Evolutionary conservation across 225 moss, liverwort and hornwort genomes (phyloP).

Genomic region (Neckera pumila): DNA sequence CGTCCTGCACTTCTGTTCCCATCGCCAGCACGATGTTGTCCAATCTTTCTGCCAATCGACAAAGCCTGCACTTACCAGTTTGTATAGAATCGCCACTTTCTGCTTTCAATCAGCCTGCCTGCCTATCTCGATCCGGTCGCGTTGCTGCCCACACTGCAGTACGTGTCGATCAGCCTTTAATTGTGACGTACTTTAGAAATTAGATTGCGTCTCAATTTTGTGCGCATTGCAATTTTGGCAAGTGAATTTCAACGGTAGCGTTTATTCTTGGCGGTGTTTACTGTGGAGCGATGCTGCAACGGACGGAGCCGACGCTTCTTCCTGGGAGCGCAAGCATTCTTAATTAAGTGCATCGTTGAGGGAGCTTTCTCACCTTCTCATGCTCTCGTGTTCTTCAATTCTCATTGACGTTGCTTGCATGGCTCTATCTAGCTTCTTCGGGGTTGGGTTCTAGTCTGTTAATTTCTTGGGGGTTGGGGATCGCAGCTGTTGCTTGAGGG

Average conservation of each 20-base stretch:
- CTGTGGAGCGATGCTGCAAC: neutral
- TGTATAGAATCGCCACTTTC: neutral
- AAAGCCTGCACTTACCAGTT: neutral
- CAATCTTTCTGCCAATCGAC: neutral
- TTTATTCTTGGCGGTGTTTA: neutral
- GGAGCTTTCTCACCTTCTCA: neutral
- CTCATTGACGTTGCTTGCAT: neutral
- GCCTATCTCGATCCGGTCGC: neutral
- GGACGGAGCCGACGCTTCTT: neutral
- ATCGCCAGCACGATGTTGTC: neutral
- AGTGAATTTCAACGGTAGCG: no score
- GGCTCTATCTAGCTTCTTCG: neutral
- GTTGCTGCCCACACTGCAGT: neutral
- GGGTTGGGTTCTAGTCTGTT: no score
- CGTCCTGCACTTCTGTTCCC: neutral
- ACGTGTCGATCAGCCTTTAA: neutral
- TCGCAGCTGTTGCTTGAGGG: neutral
- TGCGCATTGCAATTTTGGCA: neutral
- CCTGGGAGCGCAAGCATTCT: neutral
- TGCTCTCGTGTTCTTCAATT: neutral
- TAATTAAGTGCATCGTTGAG: neutral
- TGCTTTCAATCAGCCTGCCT: neutral
- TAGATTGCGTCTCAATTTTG: neutral
- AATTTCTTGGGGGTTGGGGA: neutral
- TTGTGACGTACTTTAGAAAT: neutral